A percentile compares a stretch with the other conserved stretches of the same genome.
phyloP scores from a whole-genome alignment of 2,329 filamentous ascomycete species.

The Penicillium sp. region DNA sequence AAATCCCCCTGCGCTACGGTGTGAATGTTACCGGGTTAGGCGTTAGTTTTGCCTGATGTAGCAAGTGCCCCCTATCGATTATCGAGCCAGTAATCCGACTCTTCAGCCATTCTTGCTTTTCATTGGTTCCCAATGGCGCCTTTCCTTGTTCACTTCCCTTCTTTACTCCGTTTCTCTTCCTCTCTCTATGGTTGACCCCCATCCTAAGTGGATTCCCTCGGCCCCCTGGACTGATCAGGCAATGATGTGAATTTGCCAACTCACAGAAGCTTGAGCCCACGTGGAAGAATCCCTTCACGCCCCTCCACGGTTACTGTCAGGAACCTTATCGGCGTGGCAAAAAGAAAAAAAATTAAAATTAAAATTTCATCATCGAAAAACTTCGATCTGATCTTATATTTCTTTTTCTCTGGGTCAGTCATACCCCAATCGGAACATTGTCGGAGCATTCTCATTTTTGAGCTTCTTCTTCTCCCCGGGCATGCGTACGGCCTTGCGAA shows the following conservation, averaged over 20 bases:
- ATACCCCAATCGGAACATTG: background rate
- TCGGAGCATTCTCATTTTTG: background rate
- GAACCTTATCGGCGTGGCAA: slow-evolving; percentile 17
- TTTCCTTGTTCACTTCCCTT: background rate
- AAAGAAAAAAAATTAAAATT: background rate
- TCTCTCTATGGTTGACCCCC: background rate
- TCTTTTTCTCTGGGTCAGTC: background rate
- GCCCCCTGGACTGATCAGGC: slow-evolving; percentile 12
- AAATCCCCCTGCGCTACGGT: slow-evolving; percentile 1
- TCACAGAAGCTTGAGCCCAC: slow-evolving; percentile 16
- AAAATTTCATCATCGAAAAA: background rate
- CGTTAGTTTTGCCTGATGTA: slow-evolving; percentile 4
- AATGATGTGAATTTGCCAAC: slow-evolving; percentile 6
- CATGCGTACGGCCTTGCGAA: background rate
- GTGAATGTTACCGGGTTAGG: slow-evolving; percentile 5
- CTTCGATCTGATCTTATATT: background rate
- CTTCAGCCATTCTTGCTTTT: slow-evolving; percentile 1
- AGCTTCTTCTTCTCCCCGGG: background rate
- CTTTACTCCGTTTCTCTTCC: background rate
- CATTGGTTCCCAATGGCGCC: background rate
- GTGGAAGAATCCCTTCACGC: slow-evolving; percentile 12
- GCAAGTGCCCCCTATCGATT: slow-evolving; percentile 8
- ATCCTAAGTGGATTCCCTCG: slow-evolving; percentile 1
- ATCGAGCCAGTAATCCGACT: slow-evolving; percentile 12
- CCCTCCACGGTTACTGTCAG: slow-evolving; percentile 8